phyloP scores from a whole-genome alignment of 768 basidiomycete species.

The Boletales sp. region DNA sequence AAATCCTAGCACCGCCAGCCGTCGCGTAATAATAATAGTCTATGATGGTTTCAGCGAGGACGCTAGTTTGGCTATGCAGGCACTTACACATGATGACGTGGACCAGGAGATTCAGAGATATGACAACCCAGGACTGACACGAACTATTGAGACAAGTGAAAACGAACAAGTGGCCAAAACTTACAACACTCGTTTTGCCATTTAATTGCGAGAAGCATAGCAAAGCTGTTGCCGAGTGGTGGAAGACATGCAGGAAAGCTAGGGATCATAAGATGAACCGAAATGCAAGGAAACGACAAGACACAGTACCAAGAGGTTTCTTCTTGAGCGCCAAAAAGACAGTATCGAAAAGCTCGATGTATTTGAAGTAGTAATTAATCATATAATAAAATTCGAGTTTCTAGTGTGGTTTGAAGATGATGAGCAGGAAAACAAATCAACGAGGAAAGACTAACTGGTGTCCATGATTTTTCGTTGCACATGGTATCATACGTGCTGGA shows the following conservation, averaged over 20 bases:
- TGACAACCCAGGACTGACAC: conserved; percentile 92
- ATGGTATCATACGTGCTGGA: conserved; percentile 73
- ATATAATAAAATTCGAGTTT: conserved; percentile 95
- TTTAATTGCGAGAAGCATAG: conserved; percentile 94
- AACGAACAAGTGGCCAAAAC: conserved; percentile 27
- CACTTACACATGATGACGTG: conserved; percentile 97
- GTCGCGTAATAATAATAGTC: conserved; percentile 99
- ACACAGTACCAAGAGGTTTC: conserved; percentile 79
- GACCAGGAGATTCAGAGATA: conserved; percentile 83
- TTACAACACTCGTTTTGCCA: conserved; percentile 88
- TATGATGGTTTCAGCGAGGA: conserved; percentile 26
- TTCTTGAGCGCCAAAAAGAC: conserved; percentile 98
- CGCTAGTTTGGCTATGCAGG: background rate
- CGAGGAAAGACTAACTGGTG: conserved; percentile 56
- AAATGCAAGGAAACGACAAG: conserved; percentile 90
- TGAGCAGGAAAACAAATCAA: background rate
- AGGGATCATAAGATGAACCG: conserved; percentile 8
- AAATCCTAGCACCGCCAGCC: conserved; percentile 93
- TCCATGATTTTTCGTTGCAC: conserved; percentile 79
- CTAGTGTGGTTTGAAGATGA: conserved; percentile 36
- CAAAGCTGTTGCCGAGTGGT: conserved; percentile 96
- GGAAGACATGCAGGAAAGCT: conserved; percentile 99
- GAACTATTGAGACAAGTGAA: conserved; percentile 2
- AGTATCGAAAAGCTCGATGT: conserved; percentile 93
- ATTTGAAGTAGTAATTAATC: conserved; percentile 99